Evolutionary conservation across 2,329 filamentous ascomycete genomes (phyloP).

Genomic region (Catunica adiposa): DNA sequence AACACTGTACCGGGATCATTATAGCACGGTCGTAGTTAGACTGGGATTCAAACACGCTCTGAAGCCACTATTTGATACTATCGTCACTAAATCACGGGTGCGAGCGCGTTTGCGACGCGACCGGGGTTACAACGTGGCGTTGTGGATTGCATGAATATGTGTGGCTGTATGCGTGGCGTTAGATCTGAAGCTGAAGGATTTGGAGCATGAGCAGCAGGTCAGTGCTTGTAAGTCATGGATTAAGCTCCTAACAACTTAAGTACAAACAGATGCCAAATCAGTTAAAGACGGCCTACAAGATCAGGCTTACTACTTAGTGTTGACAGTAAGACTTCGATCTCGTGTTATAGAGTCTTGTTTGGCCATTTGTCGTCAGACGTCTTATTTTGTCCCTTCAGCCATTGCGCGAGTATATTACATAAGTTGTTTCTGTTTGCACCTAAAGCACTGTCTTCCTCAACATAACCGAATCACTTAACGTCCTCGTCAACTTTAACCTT

Average conservation of each 20-base stretch:
- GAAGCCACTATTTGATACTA: background rate
- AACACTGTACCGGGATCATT: background rate
- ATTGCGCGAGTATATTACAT: background rate
- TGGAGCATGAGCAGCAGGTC: no score
- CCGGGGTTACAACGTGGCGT: background rate
- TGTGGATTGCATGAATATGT: background rate
- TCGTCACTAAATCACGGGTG: slow-evolving; percentile 1
- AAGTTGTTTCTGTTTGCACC: background rate
- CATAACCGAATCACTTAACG: background rate
- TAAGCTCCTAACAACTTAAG: no score
- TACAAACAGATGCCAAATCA: no score
- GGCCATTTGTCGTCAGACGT: no score
- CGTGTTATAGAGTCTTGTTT: no score
- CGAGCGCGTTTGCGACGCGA: slow-evolving; percentile 1
- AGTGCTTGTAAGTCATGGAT: no score
- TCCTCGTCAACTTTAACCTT: background rate
- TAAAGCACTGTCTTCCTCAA: background rate
- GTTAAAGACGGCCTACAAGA: no score
- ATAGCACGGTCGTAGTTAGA: background rate
- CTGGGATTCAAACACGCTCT: background rate
- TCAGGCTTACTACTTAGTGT: no score
- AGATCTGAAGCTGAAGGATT: no score
- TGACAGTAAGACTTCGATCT: no score
- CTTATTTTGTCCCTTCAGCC: background rate
- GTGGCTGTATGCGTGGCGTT: background rate